A percentile compares a stretch with the other conserved stretches of the same genome.
Conservation (phyloP, 2,329 filamentous ascomycete species). For the Colletotrichum sp. region DNA sequence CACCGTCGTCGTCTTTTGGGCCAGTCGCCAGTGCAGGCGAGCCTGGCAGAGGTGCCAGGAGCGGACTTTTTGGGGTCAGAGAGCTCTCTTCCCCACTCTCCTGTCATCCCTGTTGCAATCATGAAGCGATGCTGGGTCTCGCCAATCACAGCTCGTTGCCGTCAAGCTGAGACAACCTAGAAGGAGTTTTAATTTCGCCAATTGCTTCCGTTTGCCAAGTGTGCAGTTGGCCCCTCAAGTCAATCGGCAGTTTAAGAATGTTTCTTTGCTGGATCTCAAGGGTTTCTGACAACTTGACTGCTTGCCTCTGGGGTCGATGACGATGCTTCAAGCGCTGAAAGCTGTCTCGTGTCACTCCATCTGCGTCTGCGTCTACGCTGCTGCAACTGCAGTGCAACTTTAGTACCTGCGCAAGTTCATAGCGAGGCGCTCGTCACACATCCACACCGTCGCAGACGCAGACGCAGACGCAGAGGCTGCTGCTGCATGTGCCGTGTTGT, state of each 20-base stretch:
- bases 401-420: slow-evolving; percentile 2
- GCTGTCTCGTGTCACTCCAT: neutral
- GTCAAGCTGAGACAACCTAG: slow-evolving; percentile 6
- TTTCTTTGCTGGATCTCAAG: neutral
- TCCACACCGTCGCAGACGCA: neutral
- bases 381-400: neutral
- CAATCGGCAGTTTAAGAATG: slow-evolving; percentile 1
- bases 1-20: neutral
- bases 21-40: neutral
- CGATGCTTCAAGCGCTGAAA: neutral
- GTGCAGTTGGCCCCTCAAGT: neutral
- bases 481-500: neutral
- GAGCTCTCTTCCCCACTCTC: neutral
- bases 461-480: neutral
- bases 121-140: neutral
- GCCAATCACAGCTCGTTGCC: slow-evolving; percentile 2
- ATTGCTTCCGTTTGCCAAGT: slow-evolving; percentile 3
- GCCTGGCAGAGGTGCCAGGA: neutral
- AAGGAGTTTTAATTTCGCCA: slow-evolving; percentile 10
- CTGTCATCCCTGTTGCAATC: neutral
- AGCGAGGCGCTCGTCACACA: neutral
- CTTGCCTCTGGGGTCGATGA: neutral
- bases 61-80: neutral
- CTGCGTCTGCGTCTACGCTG: neutral
- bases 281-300: neutral